Conservation (phyloP, 192 early-diverging fungal genomes). For the Chytriomyces sp. region DNA sequence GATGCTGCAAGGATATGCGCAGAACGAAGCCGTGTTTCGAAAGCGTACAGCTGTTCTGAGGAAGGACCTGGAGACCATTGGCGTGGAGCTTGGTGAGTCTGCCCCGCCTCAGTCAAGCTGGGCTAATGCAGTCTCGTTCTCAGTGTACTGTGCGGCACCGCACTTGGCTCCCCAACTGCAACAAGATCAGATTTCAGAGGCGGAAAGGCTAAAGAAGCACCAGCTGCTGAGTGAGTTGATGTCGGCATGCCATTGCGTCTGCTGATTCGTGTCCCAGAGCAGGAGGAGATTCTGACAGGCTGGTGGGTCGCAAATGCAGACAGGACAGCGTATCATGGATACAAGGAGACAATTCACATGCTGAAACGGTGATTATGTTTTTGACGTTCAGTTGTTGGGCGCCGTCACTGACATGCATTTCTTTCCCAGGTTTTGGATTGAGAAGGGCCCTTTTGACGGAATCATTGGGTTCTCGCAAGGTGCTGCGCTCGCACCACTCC, state of each 20-base stretch:
- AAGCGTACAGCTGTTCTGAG: constrained; percentile 38
- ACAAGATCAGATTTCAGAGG: constrained; percentile 15
- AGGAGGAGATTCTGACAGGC: constrained; percentile 31
- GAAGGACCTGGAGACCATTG: constrained; percentile 31
- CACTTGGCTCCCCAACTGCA: constrained; percentile 15
- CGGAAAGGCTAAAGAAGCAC: neutral
- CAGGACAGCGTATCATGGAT: constrained; percentile 34
- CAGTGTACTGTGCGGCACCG: constrained; percentile 39
- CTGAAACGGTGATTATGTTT: no score
- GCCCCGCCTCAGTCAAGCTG: neutral
- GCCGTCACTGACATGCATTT: neutral
- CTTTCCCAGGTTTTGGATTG: constrained; percentile 40
- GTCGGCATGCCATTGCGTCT: constrained; percentile 3
- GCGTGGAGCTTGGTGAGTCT: constrained; percentile 21
- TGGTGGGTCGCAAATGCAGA: constrained; percentile 44
- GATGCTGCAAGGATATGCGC: constrained; percentile 56
- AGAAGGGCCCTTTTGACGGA: constrained; percentile 51
- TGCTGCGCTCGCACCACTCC: constrained; percentile 48
- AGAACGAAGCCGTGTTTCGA: constrained; percentile 48
- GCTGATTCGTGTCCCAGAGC: constrained; percentile 3
- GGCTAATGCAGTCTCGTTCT: constrained; percentile 10
- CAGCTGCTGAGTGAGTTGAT: constrained; percentile 3
- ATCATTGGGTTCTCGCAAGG: constrained; percentile 59
- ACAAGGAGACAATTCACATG: constrained; percentile 38
- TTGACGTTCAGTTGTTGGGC: constrained; percentile 13